These are phyloP conservation scores for Tetrapyrgos nigripes DNA, from an alignment of 1,284 basidiomycete species.

Conservation along the genomic window DNA sequence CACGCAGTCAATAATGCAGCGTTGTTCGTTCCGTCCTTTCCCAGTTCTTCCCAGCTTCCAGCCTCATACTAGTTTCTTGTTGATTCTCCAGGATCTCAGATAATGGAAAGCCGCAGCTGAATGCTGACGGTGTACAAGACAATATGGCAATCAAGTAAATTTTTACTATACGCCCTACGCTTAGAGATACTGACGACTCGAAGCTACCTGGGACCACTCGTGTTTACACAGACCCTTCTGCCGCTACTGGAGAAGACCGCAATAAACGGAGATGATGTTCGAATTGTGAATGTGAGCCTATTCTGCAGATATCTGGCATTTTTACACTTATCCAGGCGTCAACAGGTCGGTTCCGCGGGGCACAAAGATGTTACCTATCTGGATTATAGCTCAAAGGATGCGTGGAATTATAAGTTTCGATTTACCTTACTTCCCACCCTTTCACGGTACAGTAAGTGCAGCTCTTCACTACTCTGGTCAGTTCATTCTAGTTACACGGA, in stretches of 20 bases:
- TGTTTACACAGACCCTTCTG: constrained; percentile 1
- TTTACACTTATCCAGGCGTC: background rate
- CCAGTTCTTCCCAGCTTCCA: background rate
- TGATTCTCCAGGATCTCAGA: constrained; percentile 6
- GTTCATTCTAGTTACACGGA: background rate
- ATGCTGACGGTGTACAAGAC: background rate
- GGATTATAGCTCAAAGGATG: background rate
- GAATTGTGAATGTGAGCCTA: constrained; percentile 3
- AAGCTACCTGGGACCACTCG: constrained; percentile 1
- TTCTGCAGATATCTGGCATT: background rate
- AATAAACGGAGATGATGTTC: background rate
- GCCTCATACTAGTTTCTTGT: background rate
- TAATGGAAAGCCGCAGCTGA: background rate
- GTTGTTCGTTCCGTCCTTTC: background rate
- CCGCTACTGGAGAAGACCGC: constrained; percentile 1
- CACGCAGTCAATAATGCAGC: background rate
- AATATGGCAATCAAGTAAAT: background rate
- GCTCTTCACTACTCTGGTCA: background rate
- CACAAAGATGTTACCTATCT: background rate
- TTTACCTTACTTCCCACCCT: constrained; percentile 1
- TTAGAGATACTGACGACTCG: too few relatives aligned
- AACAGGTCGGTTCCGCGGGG: constrained; percentile 3
- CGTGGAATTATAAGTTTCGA: constrained; percentile 1
- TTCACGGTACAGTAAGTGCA: background rate
- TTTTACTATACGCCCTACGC: background rate